Base-by-base conservation (phyloP, 2,329 filamentous ascomycete genomes). In the Dothiorella sarmentorum region DNA sequence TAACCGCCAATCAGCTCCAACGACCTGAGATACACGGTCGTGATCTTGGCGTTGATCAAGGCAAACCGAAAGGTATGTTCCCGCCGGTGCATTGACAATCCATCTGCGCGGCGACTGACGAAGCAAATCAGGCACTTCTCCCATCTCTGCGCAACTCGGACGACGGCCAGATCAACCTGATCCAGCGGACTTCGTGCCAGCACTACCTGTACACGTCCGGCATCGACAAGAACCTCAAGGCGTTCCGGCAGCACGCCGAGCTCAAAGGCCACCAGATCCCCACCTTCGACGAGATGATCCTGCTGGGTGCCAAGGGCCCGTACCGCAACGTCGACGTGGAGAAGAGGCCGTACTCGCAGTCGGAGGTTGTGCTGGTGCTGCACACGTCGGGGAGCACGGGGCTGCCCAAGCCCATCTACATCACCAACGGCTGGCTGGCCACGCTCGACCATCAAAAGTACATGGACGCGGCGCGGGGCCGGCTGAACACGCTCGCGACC, bases 341-440 rank as follows among this genome's bases (percentile, higher is more conserved):
- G n/a, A 59, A 45, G 56, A 35, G 35, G 24, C 35, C 49, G 24
- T 58, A 58, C 31, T 44, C 47, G 29, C 29, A 44, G 11, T 22
- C 24, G 6, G 69, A 73, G 44, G 64, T 60, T 2, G 45, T 70
- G 15, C 58, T 66, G 0, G 63, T 72, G 2, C 33, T 73, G 29
- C 71, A 73, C 59, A 70, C 72, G 1, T 71, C 69, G 20, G 72
- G 72, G 1, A 68, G 69, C 0, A 75, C 71, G 0, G 71, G 72
- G 3, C 56, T 67, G 9, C 72, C 72, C 0, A 72, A 72, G 49
- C 68, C 71, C 0, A 66, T 73, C 24, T 31, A 52, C 11, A 61
- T 61, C 51, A 64, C 58, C 47, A 61, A 65, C 57, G 58, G 31
- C 35, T 61, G 64, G 64, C 59, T 63, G 13, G 52, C 61, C 11